Percentiles rank a stretch among this genome's conserved stretches.
phyloP scores from a whole-genome alignment of 768 basidiomycete genomes.

The Leucocoprinus leucothites region DNA sequence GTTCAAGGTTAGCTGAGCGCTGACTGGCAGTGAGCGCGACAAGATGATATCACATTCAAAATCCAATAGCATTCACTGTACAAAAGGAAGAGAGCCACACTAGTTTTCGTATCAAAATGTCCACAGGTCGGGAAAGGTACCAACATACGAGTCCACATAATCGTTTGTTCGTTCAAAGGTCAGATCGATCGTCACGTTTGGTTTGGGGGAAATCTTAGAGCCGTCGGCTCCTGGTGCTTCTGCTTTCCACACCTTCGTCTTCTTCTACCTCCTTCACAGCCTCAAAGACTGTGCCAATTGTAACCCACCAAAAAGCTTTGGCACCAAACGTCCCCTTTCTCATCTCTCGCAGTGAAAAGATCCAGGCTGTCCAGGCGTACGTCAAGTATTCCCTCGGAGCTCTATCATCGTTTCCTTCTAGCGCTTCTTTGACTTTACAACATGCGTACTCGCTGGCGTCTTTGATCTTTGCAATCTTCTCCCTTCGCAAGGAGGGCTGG shows the following conservation, averaged over 20 bases:
- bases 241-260: not conserved
- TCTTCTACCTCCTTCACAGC: constrained; percentile 21
- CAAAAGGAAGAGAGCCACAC: no score
- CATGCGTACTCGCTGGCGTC: constrained; percentile 53
- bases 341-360: constrained; percentile 29
- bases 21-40: no score
- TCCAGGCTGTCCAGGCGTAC: constrained; percentile 54
- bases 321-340: constrained; percentile 43
- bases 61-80: no score
- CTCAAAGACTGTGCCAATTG: constrained; percentile 55
- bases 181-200: no score
- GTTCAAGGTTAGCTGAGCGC: no score
- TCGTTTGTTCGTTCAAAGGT: no score
- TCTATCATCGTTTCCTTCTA: constrained; percentile 44
- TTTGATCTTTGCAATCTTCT: constrained; percentile 50
- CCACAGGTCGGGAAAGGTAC: no score
- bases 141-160: no score
- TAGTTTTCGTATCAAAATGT: no score
- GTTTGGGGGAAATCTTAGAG: no score
- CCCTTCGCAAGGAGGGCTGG: constrained; percentile 47
- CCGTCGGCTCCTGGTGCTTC: not conserved
- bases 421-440: constrained; percentile 41
- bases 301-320: constrained; percentile 57
- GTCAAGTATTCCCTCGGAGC: constrained; percentile 35
- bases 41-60: no score